Conservation (phyloP, 257 asterid genomes). For the Gentiana macrophylla region DNA sequence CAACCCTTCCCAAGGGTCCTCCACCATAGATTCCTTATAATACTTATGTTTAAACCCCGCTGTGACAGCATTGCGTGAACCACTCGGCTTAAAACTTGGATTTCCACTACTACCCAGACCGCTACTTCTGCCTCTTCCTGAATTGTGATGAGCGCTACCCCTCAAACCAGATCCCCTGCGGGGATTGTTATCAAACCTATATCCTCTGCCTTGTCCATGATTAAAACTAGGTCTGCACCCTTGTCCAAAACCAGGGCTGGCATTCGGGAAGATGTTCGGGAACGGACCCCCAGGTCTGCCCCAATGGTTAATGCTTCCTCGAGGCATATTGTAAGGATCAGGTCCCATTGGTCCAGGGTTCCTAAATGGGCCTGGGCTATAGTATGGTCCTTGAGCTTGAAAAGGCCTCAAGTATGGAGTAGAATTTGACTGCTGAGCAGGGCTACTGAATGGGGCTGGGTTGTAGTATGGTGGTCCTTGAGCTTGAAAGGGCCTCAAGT, state of each 20-base stretch:
- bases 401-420: constrained; percentile 23
- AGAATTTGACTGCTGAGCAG: constrained; percentile 26
- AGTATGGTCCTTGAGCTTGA: constrained; percentile 30
- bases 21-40: constrained; percentile 60
- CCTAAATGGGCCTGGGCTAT: constrained; percentile 18
- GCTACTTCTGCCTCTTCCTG: constrained; percentile 39
- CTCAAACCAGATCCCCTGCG: constrained; percentile 23
- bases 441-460: constrained; percentile 13
- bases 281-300: constrained; percentile 24
- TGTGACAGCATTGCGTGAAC: constrained; percentile 20
- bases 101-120: constrained; percentile 13
- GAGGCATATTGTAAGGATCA: constrained; percentile 20
- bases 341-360: constrained; percentile 23
- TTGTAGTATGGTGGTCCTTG: constrained; percentile 28
- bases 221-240: constrained; percentile 18
- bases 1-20: constrained; percentile 69
- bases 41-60: constrained; percentile 36
- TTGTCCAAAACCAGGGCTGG: constrained; percentile 21
- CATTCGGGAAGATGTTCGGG: constrained; percentile 25
- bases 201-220: constrained; percentile 37
- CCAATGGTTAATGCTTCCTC: constrained; percentile 23
- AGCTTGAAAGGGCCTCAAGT: constrained; percentile 21
- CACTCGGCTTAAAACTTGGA: constrained; percentile 23
- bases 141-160: constrained; percentile 12
- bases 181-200: constrained; percentile 21